These are phyloP conservation scores for Nigrograna mackinnonii DNA, from an alignment of 2,329 filamentous ascomycete genomes.

Conservation along the genomic window DNA sequence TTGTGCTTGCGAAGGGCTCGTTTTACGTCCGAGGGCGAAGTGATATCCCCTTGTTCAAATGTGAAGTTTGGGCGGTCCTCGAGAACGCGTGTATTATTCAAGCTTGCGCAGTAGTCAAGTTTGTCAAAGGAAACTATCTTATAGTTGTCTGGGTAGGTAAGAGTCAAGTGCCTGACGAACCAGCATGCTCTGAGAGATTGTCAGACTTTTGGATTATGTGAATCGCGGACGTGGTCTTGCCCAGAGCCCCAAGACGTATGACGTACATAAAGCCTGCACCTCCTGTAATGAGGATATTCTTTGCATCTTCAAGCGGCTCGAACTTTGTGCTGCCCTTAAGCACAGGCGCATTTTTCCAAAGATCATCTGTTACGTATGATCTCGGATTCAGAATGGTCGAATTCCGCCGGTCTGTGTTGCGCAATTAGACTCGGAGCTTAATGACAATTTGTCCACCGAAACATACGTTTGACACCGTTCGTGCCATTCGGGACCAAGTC, in stretches of 20 bases:
- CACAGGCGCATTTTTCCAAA: slow-evolving; percentile 74
- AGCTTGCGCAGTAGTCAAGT: slow-evolving; percentile 78
- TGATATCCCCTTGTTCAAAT: slow-evolving; percentile 81
- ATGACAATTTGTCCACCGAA: not conserved
- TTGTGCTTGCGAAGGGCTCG: slow-evolving; percentile 71
- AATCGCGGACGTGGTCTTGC: no score
- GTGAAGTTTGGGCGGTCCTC: slow-evolving; percentile 72
- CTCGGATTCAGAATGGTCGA: slow-evolving; percentile 46
- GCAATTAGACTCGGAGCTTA: slow-evolving; percentile 10
- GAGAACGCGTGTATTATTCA: slow-evolving; percentile 76
- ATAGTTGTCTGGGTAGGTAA: slow-evolving; percentile 75
- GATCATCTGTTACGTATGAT: slow-evolving; percentile 57
- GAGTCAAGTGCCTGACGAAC: slow-evolving; percentile 76
- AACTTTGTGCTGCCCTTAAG: slow-evolving; percentile 72
- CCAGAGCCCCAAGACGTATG: no score
- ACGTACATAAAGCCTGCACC: slow-evolving; percentile 84
- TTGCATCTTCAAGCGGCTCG: slow-evolving; percentile 68
- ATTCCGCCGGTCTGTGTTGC: slow-evolving; percentile 28
- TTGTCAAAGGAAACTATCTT: slow-evolving; percentile 84
- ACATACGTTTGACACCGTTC: slow-evolving; percentile 32
- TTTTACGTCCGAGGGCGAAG: slow-evolving; percentile 69
- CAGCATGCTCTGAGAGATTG: slow-evolving; percentile 68
- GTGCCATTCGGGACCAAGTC: slow-evolving; percentile 17
- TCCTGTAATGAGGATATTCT: slow-evolving; percentile 82
- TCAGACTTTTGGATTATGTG: slow-evolving; percentile 17